Evolutionary conservation across 495 filamentous ascomycete species (phyloP).

Genomic region (Astrocystis sublimbata): DNA sequence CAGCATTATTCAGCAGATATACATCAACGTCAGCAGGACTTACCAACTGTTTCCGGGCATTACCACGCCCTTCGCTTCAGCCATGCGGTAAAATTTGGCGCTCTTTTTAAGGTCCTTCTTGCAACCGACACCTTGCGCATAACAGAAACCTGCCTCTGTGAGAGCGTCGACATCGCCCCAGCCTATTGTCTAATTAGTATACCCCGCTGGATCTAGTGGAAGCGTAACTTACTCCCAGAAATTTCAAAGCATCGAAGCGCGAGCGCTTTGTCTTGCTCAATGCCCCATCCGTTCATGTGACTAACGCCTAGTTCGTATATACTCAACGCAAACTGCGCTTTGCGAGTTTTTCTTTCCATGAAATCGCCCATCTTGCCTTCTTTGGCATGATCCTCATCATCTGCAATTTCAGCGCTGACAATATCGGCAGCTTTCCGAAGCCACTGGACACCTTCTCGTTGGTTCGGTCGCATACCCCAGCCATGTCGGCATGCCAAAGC

Average conservation of each 20-base stretch:
- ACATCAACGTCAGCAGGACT: conserved; percentile 24
- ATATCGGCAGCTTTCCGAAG: conserved; percentile 83
- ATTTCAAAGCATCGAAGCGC: conserved; percentile 95
- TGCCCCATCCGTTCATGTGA: conserved; percentile 97
- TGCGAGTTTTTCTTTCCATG: conserved; percentile 70
- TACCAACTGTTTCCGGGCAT: conserved; percentile 99
- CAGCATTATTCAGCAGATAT: background rate
- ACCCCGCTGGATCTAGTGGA: background rate
- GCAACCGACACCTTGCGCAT: conserved; percentile 79
- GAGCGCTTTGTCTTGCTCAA: conserved; percentile 84
- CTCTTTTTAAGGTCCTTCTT: conserved; percentile 97
- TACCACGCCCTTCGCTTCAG: conserved; percentile 88
- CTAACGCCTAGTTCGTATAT: conserved; percentile 97
- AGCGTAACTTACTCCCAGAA: conserved; percentile 66
- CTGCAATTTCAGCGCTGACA: conserved; percentile 77
- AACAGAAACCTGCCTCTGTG: conserved; percentile 84
- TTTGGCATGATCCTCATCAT: conserved; percentile 68
- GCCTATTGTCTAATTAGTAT: conserved; percentile 42
- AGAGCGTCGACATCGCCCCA: conserved; percentile 98
- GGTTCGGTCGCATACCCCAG: conserved; percentile 95
- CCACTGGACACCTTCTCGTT: conserved; percentile 86
- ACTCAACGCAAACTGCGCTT: conserved; percentile 89
- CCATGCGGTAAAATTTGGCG: conserved; percentile 84
- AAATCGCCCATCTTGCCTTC: conserved; percentile 64
- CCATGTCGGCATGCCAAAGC: conserved; percentile 96